These are phyloP conservation scores for Monosiga brevicollis DNA, from an alignment of 78 protist genomes.

Conservation along the genomic window DNA sequence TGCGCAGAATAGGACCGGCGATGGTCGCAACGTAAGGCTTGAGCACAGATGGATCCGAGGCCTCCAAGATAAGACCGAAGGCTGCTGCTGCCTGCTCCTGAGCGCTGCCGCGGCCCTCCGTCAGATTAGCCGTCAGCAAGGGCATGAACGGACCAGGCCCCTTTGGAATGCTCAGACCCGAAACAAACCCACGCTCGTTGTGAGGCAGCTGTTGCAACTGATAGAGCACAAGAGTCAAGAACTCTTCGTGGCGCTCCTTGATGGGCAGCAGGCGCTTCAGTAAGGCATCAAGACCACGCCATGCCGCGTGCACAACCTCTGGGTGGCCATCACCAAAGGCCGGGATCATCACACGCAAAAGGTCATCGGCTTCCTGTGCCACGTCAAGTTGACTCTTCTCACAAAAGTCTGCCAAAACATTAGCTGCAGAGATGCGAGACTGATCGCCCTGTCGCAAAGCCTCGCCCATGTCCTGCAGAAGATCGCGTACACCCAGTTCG, in stretches of 20 bases:
- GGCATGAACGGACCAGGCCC: conserved; percentile 10
- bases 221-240: no score
- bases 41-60: conserved; percentile 47
- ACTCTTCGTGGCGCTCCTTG: conserved; percentile 2
- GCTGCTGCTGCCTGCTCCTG: conserved; percentile 71
- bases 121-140: neutral
- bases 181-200: no score
- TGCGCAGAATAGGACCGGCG: conserved; percentile 84
- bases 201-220: no score
- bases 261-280: neutral
- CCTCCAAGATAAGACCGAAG: conserved; percentile 37
- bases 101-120: conserved; percentile 15
- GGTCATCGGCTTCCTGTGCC: no score
- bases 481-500: conserved; percentile 1
- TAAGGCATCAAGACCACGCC: neutral
- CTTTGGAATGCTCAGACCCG: conserved; percentile 14
- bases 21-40: conserved; percentile 57
- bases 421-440: neutral
- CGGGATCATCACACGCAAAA: neutral
- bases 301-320: neutral
- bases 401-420: neutral
- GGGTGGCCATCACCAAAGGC: neutral
- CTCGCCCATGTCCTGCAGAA: neutral
- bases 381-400: neutral
- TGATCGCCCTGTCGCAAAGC: neutral